Evolutionary conservation across 768 basidiomycete species (phyloP).

Genomic region (Leccinum incarnatum): DNA sequence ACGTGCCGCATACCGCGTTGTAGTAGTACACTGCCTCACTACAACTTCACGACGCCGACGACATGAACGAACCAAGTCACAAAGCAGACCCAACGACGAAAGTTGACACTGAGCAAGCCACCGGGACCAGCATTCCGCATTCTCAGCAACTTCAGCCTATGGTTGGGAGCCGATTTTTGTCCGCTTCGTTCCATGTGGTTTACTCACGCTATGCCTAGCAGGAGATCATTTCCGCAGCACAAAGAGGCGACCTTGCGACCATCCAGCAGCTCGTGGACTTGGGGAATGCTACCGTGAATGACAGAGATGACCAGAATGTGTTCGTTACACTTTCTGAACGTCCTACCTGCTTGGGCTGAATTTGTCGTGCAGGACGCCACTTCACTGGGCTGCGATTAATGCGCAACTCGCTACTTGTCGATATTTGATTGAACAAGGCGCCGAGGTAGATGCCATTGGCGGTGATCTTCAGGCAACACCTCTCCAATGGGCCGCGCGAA

Average conservation of each 20-base stretch:
- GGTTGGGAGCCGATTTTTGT: slow-evolving; percentile 13
- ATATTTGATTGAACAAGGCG: slow-evolving; percentile 86
- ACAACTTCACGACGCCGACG: slow-evolving; percentile 19
- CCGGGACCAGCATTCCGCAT: slow-evolving; percentile 26
- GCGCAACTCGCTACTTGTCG: slow-evolving; percentile 88
- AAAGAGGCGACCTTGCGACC: slow-evolving; percentile 74
- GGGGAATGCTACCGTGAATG: slow-evolving; percentile 66
- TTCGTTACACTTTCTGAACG: slow-evolving; percentile 14
- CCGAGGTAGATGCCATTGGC: slow-evolving; percentile 91
- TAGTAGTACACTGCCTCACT: slow-evolving; percentile 9
- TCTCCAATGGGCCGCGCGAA: slow-evolving; percentile 97
- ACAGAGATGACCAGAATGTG: slow-evolving; percentile 87
- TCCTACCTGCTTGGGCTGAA: slow-evolving; percentile 6
- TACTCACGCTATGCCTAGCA: slow-evolving; percentile 25
- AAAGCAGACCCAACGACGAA: slow-evolving; percentile 31
- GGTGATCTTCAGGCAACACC: slow-evolving; percentile 95
- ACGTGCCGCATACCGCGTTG: slow-evolving; percentile 1
- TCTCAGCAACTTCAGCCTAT: slow-evolving; percentile 23
- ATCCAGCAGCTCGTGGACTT: slow-evolving; percentile 68
- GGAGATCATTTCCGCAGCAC: slow-evolving; percentile 81
- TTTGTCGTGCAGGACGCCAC: slow-evolving; percentile 52
- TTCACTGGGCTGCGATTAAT: slow-evolving; percentile 99
- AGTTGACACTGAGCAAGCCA: slow-evolving; percentile 27
- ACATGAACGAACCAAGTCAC: slow-evolving; percentile 31
- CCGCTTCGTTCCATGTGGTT: neutral